Base-by-base conservation (phyloP, 2,329 filamentous ascomycete species). In the Phaeosphaeriaceae sp. region DNA sequence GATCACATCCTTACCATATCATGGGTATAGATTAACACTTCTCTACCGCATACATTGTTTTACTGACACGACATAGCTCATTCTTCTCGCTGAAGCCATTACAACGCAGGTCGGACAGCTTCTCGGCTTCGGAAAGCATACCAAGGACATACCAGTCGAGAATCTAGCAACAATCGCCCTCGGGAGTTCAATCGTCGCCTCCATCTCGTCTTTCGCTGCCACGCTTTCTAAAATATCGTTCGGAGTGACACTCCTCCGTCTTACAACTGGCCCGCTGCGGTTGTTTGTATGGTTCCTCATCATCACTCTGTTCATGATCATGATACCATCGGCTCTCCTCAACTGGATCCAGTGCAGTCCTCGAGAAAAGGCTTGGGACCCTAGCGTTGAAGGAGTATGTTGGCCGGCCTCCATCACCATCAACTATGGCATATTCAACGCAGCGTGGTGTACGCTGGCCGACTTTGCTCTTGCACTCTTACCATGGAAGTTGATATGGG, bases 351-450 rank as follows among this genome's bases (percentile, higher is more conserved):
- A 56, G 33, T 73, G 69, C 41, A 61, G 45, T 5, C 65, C 66
- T 1, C 50, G 53, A 4, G 60, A 55, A 7, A 68, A 70, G 54
- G 55, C 61, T 1, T 69, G 66, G 67, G 62, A 68, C 21, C 22
- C 50, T 4, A 42, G 40, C 1, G 27, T 68, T 1, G 51, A 61
- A 11, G 68, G 69, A 11, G 62, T 40, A 3, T 73, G 71, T 56
- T 72, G 67, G 68, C 51, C 61, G 20, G 13, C 50, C 2, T n/a
- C 20, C n/a, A 47, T 58, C 11, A 56, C 56, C 1, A 48, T 67
- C 19, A 53, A 66, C 21, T 73, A 72, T 47, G 69, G 67, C n/a
- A 66, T 66, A 20, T 73, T 73, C 64, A 71, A 72, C 48, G 67
- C 68, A 6, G 68, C 68, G 2, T 70, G 68, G 63, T 69, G 67